Base-by-base conservation (phyloP, 2,329 filamentous ascomycete species). In the Aspergillus persii region DNA sequence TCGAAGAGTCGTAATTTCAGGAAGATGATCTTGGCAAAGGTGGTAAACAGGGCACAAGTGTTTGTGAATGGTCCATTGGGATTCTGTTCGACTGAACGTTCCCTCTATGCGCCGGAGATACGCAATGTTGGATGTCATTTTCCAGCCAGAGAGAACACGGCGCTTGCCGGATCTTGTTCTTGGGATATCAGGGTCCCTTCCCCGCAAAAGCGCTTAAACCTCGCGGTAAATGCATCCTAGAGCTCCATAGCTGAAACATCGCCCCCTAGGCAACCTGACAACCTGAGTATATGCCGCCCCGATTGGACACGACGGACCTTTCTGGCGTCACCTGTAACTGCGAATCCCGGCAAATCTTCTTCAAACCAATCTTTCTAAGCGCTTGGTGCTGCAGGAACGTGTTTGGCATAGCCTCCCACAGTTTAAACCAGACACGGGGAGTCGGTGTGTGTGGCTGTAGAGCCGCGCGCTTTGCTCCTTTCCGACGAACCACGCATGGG, bases 391-490 rank as follows among this genome's bases (percentile, higher is more conserved):
- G 56, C 58, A 62, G 61, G 60, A 59, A 56, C 58, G 48, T 39
- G 57, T 60, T 58, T 54, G 30, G 46, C 33, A 46, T 44, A 36
- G n/a, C 27, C 33, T 57, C 46, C 60, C 36, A n/a, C 53, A 29
- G 33, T 46, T 50, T 33, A 8, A 30, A 18, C 11, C 36, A 29
- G 44, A 48, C 51, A 29, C 26, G 23, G 12, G 51, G 27, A 12
- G n/a, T 15, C 26, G n/a, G n/a, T 12, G 50, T 31, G 4, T 33
- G 57, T 53, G 56, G 18, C 27, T 39, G n/a, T n/a, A 54, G 57
- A 60, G 58, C 58, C 61, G 61, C 61, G 61, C 61, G 61, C 61
- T 53, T 61, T 58, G 9, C 39, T 57, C 33, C n/a, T n/a, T n/a
- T 9, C 33, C 15, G 18, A 53, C 55, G 51, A 59, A 49, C 53